A percentile compares a stretch with the other conserved stretches of the same genome.
Conservation (phyloP, 1,139 yeast species). For the Diutina sp. region DNA sequence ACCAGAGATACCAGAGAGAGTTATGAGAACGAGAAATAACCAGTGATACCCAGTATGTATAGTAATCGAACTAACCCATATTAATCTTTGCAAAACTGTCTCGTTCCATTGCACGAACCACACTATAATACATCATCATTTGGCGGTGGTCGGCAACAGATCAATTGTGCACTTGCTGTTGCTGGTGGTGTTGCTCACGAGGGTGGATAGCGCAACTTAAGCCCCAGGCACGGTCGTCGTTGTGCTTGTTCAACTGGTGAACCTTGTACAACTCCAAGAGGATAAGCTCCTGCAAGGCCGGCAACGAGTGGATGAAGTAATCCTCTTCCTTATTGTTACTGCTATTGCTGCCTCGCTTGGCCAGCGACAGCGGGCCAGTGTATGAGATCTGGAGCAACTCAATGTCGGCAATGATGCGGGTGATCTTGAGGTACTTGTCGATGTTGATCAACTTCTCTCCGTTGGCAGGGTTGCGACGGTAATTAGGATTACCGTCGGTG, state of each 20-base stretch:
- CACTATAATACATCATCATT: not conserved
- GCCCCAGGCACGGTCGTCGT: constrained; percentile 61
- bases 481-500: constrained; percentile 74
- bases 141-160: not conserved
- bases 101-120: not conserved
- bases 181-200: not conserved
- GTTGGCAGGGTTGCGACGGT: constrained; percentile 9
- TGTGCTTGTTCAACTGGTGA: constrained; percentile 42
- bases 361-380: constrained; percentile 3
- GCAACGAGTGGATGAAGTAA: constrained; percentile 25
- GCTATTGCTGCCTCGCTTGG: not conserved
- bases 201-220: constrained; percentile 45
- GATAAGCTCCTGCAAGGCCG: constrained; percentile 49
- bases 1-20: too few species aligned
- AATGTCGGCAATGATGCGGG: constrained; percentile 64
- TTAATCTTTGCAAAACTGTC: too few species aligned
- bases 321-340: constrained; percentile 11
- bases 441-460: constrained; percentile 55
- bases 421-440: constrained; percentile 67
- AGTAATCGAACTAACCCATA: too few species aligned
- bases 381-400: constrained; percentile 68
- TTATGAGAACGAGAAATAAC: too few species aligned
- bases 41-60: too few species aligned
- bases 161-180: not conserved
- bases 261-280: constrained; percentile 62